Evolutionary conservation across 495 filamentous ascomycete species (phyloP), one percentile per base, ranked within the genome.

Genomic region (Geopyxis carbonaria): DNA sequence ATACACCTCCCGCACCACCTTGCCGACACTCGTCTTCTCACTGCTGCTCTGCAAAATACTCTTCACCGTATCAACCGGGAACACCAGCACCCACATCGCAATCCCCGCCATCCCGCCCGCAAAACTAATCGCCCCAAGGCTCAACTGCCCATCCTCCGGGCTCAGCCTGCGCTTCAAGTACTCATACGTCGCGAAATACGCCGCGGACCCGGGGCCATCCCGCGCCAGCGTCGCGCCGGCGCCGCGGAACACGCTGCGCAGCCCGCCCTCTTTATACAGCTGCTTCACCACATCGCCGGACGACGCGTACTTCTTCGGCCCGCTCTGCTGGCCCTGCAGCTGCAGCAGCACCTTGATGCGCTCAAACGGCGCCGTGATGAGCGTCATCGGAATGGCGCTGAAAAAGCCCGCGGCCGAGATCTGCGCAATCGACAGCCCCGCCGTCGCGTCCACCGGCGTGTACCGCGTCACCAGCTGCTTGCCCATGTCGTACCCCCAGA

Each of bases 51-150:
- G 89, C 58, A 99, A 59, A 36, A 86, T 66, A 40, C 74, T 82
- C 71, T 99, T 99, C 59, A 99, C 74, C 0, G 89, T 99, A 53
- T 99, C 89, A 38, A 99, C 67, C 4, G 89, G 89, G 70, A 99
- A 99, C 14, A 99, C 85, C 18, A 92, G 83, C 44, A 94, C 81
- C 89, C 89, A 99, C 91, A 99, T 99, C 16, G 89, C 85, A 33
- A 99, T 75, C 51, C 89, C 89, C 0, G 89, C 89, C 0, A 75
- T 78, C 31, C 81, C 89, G 43, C 89, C 89, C 0, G 89, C 89
- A 24, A 71, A 66, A 45, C 81, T 75, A n/a, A 99, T 71, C 3
- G 89, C 91, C 2, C 69, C 57, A 44, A 95, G 59, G 37, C 79
- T 84, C 31, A 95, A 63, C 46, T 86, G 63, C 25, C 75, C 77